Conservation (phyloP, 345 rosid species). For the Linum tenue region DNA sequence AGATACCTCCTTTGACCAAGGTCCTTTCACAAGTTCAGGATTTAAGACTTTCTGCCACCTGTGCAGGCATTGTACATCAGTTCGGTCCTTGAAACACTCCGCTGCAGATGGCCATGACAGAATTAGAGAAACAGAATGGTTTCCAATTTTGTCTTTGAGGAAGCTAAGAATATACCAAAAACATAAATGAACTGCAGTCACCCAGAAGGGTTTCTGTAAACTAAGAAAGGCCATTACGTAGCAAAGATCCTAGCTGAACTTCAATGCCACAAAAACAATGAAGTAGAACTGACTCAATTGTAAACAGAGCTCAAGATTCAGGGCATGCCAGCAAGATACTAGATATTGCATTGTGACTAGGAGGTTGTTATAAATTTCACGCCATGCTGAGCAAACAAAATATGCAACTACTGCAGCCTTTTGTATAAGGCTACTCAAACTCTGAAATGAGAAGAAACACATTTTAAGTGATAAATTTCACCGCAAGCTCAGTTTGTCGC, state of each 20-base stretch:
- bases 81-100: constrained; percentile 96
- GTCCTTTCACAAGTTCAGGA: constrained; percentile 98
- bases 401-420: neutral
- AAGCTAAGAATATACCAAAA: neutral
- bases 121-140: constrained; percentile 21
- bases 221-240: neutral
- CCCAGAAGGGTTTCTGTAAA: neutral
- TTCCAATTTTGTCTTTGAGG: neutral
- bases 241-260: neutral
- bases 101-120: constrained; percentile 41
- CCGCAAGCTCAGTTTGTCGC: no score
- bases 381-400: neutral
- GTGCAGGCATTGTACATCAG: constrained; percentile 99
- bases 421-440: neutral
- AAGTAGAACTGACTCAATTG: neutral
- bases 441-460: no score
- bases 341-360: neutral
- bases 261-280: neutral
- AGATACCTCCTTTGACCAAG: constrained; percentile 97
- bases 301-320: neutral
- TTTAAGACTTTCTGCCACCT: constrained; percentile 99
- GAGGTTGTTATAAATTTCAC: neutral
- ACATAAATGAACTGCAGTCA: neutral
- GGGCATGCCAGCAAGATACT: neutral
- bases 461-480: no score